phyloP scores from a whole-genome alignment of 352 stramenopile genomes.

The Pythium apleroticum region DNA sequence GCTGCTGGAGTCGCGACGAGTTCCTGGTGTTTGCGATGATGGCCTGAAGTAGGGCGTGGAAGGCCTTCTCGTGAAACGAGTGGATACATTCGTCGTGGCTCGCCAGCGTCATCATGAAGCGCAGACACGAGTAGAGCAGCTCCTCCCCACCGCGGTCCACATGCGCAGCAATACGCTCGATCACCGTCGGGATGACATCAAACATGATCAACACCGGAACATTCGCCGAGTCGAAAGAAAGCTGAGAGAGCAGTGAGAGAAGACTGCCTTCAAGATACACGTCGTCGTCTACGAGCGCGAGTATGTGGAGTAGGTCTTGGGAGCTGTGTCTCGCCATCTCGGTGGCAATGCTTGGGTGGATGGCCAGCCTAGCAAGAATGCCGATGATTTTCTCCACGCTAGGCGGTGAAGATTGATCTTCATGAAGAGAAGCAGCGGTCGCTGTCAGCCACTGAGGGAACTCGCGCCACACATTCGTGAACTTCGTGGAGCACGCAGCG shows the following conservation, averaged over 20 bases:
- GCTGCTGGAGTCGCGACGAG: constrained; percentile 12
- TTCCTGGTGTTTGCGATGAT: constrained; percentile 15
- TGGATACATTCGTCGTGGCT: constrained; percentile 9
- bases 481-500: constrained; percentile 37
- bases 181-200: constrained; percentile 35
- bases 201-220: constrained; percentile 39
- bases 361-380: constrained; percentile 34
- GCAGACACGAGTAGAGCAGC: constrained; percentile 31
- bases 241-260: constrained; percentile 32
- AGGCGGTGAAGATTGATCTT: constrained; percentile 8
- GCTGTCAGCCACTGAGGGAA: constrained; percentile 36
- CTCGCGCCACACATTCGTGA: constrained; percentile 30
- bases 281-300: constrained; percentile 23
- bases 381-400: constrained; percentile 51
- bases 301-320: constrained; percentile 32
- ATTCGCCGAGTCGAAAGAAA: constrained; percentile 34
- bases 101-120: constrained; percentile 32
- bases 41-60: constrained; percentile 2
- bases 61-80: constrained; percentile 11
- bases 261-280: constrained; percentile 33
- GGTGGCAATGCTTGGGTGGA: constrained; percentile 28
- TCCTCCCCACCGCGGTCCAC: constrained; percentile 30
- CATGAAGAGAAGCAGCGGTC: constrained; percentile 33
- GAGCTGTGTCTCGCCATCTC: constrained; percentile 29
- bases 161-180: constrained; percentile 32